Evolutionary conservation across 495 filamentous ascomycete species (phyloP), one percentile per base, ranked within the genome.

Genomic region (Hypoxylon cercidicola): DNA sequence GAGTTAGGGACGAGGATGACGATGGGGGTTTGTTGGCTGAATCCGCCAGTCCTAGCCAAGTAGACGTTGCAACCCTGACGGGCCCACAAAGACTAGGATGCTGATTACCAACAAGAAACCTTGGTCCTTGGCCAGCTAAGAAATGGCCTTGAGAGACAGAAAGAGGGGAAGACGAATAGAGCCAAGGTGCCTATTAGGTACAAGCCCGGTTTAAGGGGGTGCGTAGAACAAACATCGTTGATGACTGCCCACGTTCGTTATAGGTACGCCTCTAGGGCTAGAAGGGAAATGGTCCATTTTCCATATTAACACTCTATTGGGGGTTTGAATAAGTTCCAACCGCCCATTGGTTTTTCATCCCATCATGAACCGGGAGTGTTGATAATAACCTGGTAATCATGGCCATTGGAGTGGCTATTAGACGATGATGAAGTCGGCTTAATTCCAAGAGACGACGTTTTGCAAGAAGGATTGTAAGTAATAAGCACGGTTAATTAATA

Each of bases 221-320:
- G 57, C n/a, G 44, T 10, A 37, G 56, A 66, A 47, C 48, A 60
- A 62, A 56, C 9, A 30, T 21, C 3, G 3, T 63, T 46, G 19
- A 58, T 59, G 50, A 34, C 40, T 16, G 54, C 45, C 62, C 34
- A 48, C 49, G 45, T 52, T 53, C 23, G 46, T 72, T 64, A 25
- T 56, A 48, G 28, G 10, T 68, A 74, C 70, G 48, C 62, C 70
- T 59, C 49, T 44, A 48, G 37, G 40, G 51, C 40, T 18, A 46
- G 43, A 62, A 62, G 41, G 32, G 55, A 60, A 55, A 60, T 32
- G 44, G 54, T 64, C 59, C 71, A 72, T 72, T 70, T 75, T 74
- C 72, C 72, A 74, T 62, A 76, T 76, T 72, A 72, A 74, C 64
- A 71, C 68, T 71, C 56, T 71, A 71, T 71, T 71, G 64, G 72